These are phyloP conservation scores for Darksidea phi DNA, from an alignment of 495 filamentous ascomycete genomes.

Conservation along the genomic window DNA sequence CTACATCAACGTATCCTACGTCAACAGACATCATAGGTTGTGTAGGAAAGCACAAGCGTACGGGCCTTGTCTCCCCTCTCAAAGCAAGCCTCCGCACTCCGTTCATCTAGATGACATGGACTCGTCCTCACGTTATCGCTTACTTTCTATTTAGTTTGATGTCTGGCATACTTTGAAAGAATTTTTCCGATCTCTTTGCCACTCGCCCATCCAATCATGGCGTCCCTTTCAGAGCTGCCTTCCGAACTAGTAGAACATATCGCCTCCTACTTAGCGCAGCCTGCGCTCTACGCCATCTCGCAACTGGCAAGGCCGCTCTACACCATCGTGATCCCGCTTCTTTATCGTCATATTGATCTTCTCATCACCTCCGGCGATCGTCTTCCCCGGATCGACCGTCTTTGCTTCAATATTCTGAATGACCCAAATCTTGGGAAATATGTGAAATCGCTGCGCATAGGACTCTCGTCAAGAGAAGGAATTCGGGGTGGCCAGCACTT, in stretches of 20 bases:
- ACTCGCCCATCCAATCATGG: neutral
- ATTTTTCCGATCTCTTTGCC: neutral
- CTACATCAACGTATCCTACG: no score
- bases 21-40: no score
- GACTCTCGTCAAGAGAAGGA: neutral
- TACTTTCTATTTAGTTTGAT: no score
- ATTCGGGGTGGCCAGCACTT: neutral
- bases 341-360: conserved; percentile 10
- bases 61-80: no score
- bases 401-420: conserved; percentile 5
- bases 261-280: neutral
- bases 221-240: conserved; percentile 1
- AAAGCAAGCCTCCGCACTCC: no score
- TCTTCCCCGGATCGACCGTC: conserved; percentile 4
- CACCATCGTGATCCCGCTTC: neutral
- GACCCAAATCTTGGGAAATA: conserved; percentile 1
- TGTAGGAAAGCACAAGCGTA: no score
- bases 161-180: no score
- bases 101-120: no score
- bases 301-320: neutral
- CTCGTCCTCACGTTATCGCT: no score
- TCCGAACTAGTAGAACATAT: conserved; percentile 18
- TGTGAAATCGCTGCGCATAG: conserved; percentile 4
- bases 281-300: neutral
- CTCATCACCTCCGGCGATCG: neutral